These are phyloP conservation scores for Sugiyamaella marilandica DNA, from an alignment of 805 yeast species.

Conservation along the genomic window DNA sequence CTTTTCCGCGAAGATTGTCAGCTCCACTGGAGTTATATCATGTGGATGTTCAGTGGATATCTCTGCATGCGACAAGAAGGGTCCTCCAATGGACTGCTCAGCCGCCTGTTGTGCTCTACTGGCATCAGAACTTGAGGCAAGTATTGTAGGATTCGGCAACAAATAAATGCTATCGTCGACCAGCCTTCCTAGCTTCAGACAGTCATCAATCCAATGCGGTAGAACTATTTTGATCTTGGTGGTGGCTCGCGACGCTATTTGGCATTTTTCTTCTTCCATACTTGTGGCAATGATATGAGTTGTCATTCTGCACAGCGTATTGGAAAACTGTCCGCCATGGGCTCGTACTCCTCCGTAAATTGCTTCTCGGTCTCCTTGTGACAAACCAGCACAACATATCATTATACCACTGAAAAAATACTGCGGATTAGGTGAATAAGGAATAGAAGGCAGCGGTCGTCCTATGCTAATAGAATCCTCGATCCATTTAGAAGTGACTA, in stretches of 20 bases:
- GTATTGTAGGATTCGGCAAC: conserved; percentile 35
- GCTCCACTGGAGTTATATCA: not conserved
- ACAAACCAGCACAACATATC: conserved; percentile 55
- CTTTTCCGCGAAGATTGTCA: conserved; percentile 37
- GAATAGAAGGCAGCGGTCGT: conserved; percentile 46
- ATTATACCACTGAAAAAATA: conserved; percentile 59
- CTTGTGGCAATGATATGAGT: conserved; percentile 71
- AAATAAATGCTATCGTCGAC: conserved; percentile 53
- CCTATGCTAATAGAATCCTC: conserved; percentile 40
- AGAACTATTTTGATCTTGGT: conserved; percentile 42
- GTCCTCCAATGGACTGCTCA: not conserved
- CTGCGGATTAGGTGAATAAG: conserved; percentile 68
- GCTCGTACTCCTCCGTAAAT: conserved; percentile 63
- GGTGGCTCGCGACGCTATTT: conserved; percentile 44
- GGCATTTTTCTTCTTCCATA: conserved; percentile 48
- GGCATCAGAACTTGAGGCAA: conserved; percentile 1
- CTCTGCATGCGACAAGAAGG: not conserved
- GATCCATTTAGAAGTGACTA: conserved; percentile 62
- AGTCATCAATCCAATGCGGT: conserved; percentile 78
- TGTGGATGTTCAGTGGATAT: not conserved
- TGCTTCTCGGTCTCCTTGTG: conserved; percentile 59
- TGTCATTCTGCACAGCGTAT: conserved; percentile 59
- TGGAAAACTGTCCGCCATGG: conserved; percentile 72
- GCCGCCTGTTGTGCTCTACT: not conserved
- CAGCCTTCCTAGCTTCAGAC: conserved; percentile 48